Evolutionary conservation across 2,329 filamentous ascomycete species (phyloP).

Genomic region (Fusarium liriodendri): DNA sequence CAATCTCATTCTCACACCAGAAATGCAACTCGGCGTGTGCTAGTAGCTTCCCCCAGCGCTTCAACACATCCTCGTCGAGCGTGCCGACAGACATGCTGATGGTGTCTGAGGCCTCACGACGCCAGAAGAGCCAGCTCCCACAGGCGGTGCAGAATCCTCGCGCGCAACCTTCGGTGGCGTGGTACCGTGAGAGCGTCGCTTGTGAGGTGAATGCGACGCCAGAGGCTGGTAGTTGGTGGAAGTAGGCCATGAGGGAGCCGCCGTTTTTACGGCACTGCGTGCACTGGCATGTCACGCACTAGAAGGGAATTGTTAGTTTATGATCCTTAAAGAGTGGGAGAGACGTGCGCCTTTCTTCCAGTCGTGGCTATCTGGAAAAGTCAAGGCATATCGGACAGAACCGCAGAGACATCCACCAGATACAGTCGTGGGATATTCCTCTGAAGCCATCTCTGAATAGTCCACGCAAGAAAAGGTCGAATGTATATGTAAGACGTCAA

Average conservation of each 20-base stretch:
- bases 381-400: constrained; percentile 59
- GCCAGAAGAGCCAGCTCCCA: constrained; percentile 63
- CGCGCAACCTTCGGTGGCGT: constrained; percentile 52
- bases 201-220: constrained; percentile 50
- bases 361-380: constrained; percentile 58
- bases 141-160: constrained; percentile 63
- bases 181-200: constrained; percentile 53
- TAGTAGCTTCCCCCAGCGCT: constrained; percentile 53
- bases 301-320: not conserved
- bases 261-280: constrained; percentile 65
- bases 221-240: constrained; percentile 51
- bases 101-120: constrained; percentile 42
- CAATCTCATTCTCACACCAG: constrained; percentile 59
- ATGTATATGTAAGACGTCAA: not conserved
- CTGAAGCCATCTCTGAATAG: constrained; percentile 29
- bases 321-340: not conserved
- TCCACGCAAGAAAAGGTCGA: not conserved
- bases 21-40: constrained; percentile 52
- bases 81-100: constrained; percentile 56
- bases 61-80: constrained; percentile 58
- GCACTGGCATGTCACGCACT: constrained; percentile 65
- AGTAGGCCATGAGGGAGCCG: constrained; percentile 57
- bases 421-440: constrained; percentile 50
- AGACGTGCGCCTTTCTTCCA: constrained; percentile 51
- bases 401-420: constrained; percentile 65